Evolutionary conservation across 805 yeast genomes (phyloP).

Genomic region (Pichia scutulata): DNA sequence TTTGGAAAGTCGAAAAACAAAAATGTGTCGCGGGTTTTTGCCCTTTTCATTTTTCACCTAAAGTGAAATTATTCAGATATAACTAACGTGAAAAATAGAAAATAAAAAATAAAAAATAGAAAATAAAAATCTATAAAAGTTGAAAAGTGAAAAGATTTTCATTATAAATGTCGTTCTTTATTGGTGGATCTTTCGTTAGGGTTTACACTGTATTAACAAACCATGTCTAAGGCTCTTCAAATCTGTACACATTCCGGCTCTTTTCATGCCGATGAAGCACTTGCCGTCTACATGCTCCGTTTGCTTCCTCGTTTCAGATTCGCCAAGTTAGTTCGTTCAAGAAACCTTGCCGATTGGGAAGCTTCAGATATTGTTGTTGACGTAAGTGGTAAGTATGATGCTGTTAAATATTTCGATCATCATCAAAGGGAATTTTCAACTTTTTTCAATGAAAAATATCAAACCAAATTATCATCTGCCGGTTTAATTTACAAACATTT

Average conservation of each 20-base stretch:
- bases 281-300: conserved; percentile 83
- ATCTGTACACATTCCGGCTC: conserved; percentile 91
- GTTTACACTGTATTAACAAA: background rate
- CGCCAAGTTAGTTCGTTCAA: conserved; percentile 70
- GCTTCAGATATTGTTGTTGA: conserved; percentile 88
- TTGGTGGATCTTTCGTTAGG: background rate
- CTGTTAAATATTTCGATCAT: conserved; percentile 82
- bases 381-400: conserved; percentile 88
- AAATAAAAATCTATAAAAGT: too few species aligned
- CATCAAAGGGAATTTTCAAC: conserved; percentile 90
- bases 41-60: background rate
- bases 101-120: too few species aligned
- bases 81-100: too few species aligned
- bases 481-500: conserved; percentile 87
- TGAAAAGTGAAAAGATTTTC: background rate
- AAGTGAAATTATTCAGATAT: too few species aligned
- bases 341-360: conserved; percentile 79
- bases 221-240: conserved; percentile 30
- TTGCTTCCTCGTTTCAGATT: conserved; percentile 59
- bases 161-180: background rate
- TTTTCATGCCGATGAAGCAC: conserved; percentile 94
- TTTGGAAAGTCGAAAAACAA: background rate
- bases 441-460: conserved; percentile 53
- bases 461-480: conserved; percentile 86
- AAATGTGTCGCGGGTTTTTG: background rate